Evolutionary conservation across 106 monocot genomes (phyloP).

Genomic region (Dioscorea alata): DNA sequence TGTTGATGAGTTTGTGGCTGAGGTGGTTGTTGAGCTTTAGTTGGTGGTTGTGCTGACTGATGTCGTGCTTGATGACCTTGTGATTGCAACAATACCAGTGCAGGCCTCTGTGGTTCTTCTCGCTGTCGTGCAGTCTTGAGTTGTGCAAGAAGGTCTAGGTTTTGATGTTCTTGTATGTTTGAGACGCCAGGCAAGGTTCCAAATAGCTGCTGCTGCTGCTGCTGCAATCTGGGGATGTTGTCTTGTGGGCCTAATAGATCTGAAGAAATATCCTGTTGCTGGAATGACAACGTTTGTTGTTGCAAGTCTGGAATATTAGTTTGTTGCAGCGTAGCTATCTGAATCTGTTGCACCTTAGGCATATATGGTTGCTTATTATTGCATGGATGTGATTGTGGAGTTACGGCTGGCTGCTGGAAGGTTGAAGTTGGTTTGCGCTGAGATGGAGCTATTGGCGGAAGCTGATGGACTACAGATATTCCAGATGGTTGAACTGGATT

Average conservation of each 20-base stretch:
- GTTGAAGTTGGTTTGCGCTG: slow-evolving; percentile 38
- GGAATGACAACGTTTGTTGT: slow-evolving; percentile 42
- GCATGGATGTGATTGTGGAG: slow-evolving; percentile 38
- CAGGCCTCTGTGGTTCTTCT: slow-evolving; percentile 29
- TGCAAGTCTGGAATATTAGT: slow-evolving; percentile 43
- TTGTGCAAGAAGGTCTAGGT: slow-evolving; percentile 46
- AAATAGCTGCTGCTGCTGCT: slow-evolving; percentile 44
- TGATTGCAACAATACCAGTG: slow-evolving; percentile 39
- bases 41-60: slow-evolving; percentile 50
- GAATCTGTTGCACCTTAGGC: slow-evolving; percentile 43
- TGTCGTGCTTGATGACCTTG: slow-evolving; percentile 51
- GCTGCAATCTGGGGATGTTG: slow-evolving; percentile 22
- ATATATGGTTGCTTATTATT: slow-evolving; percentile 52
- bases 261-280: slow-evolving; percentile 42
- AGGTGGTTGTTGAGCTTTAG: slow-evolving; percentile 49
- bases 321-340: slow-evolving; percentile 56
- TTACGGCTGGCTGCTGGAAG: slow-evolving; percentile 37
- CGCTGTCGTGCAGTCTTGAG: slow-evolving; percentile 39
- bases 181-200: slow-evolving; percentile 27
- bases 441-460: slow-evolving; percentile 27
- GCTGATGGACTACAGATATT: slow-evolving; percentile 39
- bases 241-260: slow-evolving; percentile 27
- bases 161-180: slow-evolving; percentile 37
- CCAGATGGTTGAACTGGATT: slow-evolving; percentile 53
- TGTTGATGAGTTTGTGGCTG: slow-evolving; percentile 56